phyloP scores from a whole-genome alignment of 352 stramenopile species.

The Phytophthora vignae region DNA sequence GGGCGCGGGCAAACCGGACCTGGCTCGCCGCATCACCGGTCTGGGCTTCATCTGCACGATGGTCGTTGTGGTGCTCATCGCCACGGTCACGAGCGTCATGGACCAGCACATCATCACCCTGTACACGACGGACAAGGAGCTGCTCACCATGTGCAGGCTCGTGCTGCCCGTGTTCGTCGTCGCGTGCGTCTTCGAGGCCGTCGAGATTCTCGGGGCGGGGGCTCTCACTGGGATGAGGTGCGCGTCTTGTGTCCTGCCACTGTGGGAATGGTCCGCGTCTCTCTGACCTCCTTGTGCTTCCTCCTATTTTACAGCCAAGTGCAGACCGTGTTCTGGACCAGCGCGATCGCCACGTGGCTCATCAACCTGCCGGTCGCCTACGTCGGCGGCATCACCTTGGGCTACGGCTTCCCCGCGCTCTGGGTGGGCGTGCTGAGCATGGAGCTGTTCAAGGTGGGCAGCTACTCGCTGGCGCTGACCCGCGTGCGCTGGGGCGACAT shows the following conservation, averaged over 20 bases:
- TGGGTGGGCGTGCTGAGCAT: constrained; percentile 72
- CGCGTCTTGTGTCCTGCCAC: background rate
- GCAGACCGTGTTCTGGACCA: constrained; percentile 69
- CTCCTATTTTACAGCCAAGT: constrained; percentile 48
- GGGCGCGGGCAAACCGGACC: constrained; percentile 57
- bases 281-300: background rate
- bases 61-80: constrained; percentile 56
- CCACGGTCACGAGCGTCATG: constrained; percentile 53
- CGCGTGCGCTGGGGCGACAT: constrained; percentile 60
- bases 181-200: constrained; percentile 67
- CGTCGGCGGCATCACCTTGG: constrained; percentile 48
- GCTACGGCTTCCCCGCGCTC: constrained; percentile 69
- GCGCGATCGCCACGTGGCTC: constrained; percentile 68
- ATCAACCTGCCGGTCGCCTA: constrained; percentile 76
- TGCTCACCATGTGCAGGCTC: constrained; percentile 54
- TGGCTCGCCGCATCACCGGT: constrained; percentile 57
- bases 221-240: constrained; percentile 79
- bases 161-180: constrained; percentile 71
- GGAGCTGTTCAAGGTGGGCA: constrained; percentile 70
- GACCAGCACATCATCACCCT: constrained; percentile 59
- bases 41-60: constrained; percentile 68
- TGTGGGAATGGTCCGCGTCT: background rate
- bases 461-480: constrained; percentile 53
- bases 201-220: constrained; percentile 66
- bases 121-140: constrained; percentile 63